Conservation (phyloP, 768 basidiomycete species). For the Butyriboletus loyo region DNA sequence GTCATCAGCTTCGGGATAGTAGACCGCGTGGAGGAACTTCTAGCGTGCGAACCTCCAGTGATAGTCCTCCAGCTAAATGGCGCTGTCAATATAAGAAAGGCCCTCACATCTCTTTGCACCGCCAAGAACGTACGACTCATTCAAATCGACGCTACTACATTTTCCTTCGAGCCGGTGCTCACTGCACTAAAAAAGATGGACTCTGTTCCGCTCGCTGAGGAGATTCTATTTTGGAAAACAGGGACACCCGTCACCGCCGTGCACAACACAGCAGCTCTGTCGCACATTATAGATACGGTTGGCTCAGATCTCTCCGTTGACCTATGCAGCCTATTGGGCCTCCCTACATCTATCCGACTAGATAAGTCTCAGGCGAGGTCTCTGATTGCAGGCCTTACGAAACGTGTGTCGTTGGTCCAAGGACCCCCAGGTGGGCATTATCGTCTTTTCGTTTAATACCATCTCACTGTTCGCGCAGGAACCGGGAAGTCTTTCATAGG, state of each 20-base stretch:
- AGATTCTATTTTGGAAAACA: slow-evolving; percentile 53
- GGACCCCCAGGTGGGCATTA: slow-evolving; percentile 58
- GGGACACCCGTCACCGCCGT: not conserved
- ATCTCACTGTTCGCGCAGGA: slow-evolving; percentile 36
- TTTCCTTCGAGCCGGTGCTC: slow-evolving; percentile 63
- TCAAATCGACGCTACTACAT: slow-evolving; percentile 56
- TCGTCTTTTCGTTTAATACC: not conserved
- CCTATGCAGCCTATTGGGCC: slow-evolving; percentile 35
- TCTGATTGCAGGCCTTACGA: slow-evolving; percentile 49
- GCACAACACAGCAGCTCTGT: not conserved
- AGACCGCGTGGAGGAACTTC: slow-evolving; percentile 50
- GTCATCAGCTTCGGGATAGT: slow-evolving; percentile 54
- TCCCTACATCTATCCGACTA: slow-evolving; percentile 39
- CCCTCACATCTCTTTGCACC: slow-evolving; percentile 38
- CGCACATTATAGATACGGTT: slow-evolving; percentile 23
- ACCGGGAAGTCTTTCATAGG: slow-evolving; percentile 76
- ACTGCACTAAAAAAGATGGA: slow-evolving; percentile 41
- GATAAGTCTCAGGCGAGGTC: slow-evolving; percentile 49
- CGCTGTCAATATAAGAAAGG: slow-evolving; percentile 32
- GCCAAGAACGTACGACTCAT: slow-evolving; percentile 40
- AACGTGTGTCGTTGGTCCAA: slow-evolving; percentile 60
- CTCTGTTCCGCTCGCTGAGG: slow-evolving; percentile 44
- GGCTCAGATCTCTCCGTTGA: slow-evolving; percentile 34
- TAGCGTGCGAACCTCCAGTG: slow-evolving; percentile 45
- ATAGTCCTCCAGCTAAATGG: slow-evolving; percentile 56